These are phyloP conservation scores for Trichoderma harzianum DNA, from an alignment of 2,329 filamentous ascomycete genomes.

Conservation along the genomic window DNA sequence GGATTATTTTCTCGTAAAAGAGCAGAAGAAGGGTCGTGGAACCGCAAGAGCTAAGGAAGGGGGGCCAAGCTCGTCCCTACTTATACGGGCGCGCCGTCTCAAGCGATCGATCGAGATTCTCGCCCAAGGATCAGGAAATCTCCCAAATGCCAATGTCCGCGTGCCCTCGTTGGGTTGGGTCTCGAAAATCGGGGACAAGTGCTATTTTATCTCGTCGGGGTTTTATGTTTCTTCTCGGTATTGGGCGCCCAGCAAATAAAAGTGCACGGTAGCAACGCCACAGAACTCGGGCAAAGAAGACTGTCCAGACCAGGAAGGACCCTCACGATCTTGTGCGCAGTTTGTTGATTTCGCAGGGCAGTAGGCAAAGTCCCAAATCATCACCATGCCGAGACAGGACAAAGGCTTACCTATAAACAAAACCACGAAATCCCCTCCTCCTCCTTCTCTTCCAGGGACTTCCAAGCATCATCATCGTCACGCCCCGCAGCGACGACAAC, in stretches of 20 bases:
- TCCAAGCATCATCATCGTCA: not conserved
- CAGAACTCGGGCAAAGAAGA: not conserved
- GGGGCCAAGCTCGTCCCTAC: not conserved
- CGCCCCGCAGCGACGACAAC: not conserved
- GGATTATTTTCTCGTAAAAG: not conserved
- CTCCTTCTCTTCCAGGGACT: not conserved
- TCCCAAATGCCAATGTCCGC: not conserved
- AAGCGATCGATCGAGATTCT: constrained; percentile 18
- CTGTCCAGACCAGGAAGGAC: not conserved
- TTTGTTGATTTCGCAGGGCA: not conserved
- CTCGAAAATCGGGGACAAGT: not conserved
- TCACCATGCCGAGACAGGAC: not conserved
- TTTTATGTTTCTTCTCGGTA: not conserved
- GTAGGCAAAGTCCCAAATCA: not conserved
- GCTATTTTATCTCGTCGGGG: not conserved
- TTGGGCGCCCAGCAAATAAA: not conserved
- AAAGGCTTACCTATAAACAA: not conserved
- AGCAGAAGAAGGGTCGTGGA: not conserved
- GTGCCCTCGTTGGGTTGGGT: not conserved
- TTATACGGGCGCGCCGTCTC: constrained; percentile 1
- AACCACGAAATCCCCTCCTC: not conserved
- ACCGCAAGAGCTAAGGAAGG: not conserved
- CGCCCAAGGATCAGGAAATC: not conserved
- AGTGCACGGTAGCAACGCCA: too few relatives aligned
- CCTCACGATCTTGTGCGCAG: not conserved